Evolutionary conservation across 129 eudicot species (phyloP).

Genomic region (Pulicaria dysenterica): DNA sequence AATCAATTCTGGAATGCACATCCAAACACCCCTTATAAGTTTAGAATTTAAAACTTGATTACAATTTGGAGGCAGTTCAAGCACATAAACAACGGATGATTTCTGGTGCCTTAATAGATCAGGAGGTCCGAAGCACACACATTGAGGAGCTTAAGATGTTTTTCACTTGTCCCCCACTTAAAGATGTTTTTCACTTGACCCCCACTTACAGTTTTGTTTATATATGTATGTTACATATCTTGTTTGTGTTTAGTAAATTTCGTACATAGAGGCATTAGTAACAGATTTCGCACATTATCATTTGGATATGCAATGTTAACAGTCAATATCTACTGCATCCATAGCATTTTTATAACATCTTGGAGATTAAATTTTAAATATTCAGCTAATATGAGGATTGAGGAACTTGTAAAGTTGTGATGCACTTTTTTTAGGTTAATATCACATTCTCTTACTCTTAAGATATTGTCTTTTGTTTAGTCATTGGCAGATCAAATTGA

Average conservation of each 20-base stretch:
- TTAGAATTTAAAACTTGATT: too few species aligned
- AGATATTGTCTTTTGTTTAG: conserved; percentile 39
- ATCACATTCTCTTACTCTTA: not conserved
- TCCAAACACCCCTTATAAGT: too few species aligned
- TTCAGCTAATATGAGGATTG: not conserved
- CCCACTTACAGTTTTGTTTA: too few species aligned
- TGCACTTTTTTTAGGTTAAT: not conserved
- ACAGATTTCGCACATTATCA: conserved; percentile 20
- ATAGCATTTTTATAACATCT: not conserved
- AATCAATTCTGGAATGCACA: conserved; percentile 92
- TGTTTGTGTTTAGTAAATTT: too few species aligned
- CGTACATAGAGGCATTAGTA: too few species aligned
- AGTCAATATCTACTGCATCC: not conserved
- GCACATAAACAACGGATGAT: too few species aligned
- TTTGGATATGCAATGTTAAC: not conserved
- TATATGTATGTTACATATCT: too few species aligned
- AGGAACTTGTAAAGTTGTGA: not conserved
- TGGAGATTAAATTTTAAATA: not conserved
- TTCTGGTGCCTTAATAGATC: too few species aligned
- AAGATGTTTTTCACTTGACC: too few species aligned
- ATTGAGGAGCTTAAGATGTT: conserved; percentile 94
- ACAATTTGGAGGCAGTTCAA: too few species aligned
- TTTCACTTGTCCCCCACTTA: too few species aligned
- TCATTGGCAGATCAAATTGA: conserved; percentile 94
- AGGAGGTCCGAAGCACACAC: conserved; percentile 90